These are phyloP conservation scores for Meyerozyma carpophila DNA, from an alignment of 1,139 yeast genomes.

Conservation along the genomic window DNA sequence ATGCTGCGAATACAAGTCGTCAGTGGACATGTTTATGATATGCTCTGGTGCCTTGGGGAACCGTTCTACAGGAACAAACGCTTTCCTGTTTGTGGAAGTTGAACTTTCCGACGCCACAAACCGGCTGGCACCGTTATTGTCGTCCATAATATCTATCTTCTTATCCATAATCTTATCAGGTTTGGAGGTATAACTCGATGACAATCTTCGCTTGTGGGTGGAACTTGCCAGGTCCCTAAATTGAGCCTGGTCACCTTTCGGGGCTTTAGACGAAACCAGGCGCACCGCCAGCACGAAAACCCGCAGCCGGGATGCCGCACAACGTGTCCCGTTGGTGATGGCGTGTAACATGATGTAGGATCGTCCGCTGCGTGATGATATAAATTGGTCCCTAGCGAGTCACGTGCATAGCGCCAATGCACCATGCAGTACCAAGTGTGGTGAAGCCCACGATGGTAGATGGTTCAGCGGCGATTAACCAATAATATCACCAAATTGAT, in stretches of 20 bases:
- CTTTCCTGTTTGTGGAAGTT: neutral
- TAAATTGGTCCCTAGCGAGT: neutral
- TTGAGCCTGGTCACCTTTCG: neutral
- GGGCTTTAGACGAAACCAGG: neutral
- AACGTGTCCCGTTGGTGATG: neutral
- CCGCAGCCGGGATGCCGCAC: neutral
- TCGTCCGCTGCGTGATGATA: neutral
- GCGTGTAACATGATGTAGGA: neutral
- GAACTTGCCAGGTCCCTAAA: neutral
- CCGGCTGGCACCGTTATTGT: neutral
- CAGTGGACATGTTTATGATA: constrained; percentile 12
- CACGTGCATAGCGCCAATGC: neutral
- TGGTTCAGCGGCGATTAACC: neutral
- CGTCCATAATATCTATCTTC: neutral
- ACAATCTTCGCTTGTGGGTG: neutral
- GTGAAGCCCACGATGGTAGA: constrained; percentile 1
- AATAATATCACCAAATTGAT: constrained; percentile 1
- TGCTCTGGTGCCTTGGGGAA: constrained; percentile 28
- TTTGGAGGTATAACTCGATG: neutral
- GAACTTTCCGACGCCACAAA: neutral
- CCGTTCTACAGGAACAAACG: constrained; percentile 19
- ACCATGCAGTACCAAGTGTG: no score
- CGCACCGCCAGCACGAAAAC: neutral
- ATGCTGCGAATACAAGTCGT: constrained; percentile 16
- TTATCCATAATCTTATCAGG: neutral